Evolutionary conservation across 495 filamentous ascomycete genomes (phyloP), one percentile per base, ranked within the genome.

Genomic region (Penicillium ochrochloron): DNA sequence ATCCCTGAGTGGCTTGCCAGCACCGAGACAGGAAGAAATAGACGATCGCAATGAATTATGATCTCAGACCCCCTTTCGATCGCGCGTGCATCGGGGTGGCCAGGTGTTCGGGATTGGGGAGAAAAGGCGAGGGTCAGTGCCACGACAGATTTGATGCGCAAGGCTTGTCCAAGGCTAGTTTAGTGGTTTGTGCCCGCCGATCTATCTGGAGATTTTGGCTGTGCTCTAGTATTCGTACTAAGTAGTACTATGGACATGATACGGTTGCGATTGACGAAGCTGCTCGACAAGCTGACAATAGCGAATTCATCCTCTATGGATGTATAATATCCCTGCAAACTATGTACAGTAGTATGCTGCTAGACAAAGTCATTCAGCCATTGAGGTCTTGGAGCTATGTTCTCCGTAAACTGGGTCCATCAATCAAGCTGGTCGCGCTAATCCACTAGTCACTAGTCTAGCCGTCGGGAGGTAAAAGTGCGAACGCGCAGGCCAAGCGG

Each of bases 41-140:
- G 65, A 73, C 70, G 70, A 73, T 70, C 67, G 46, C 31, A 60
- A 60, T 64, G 67, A 72, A 64, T 59, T 37, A 58, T 64, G 70
- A 64, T 62, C 59, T 61, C 62, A 64, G 60, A 39, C 57, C 62
- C 55, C 55, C 39, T 33, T 57, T 23, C 42, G 39, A 50, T 57
- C 44, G 31, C 48, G 56, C 37, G n/a, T 35, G 53, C 29, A 31
- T 42, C 19, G 17, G 34, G 57, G 33, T 29, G 41, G 46, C 35
- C 57, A 12, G 17, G 37, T 23, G 31, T 23, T 61, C 53, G 27
- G 48, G 37, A 57, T 42, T 42, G 15, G 25, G 17, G 34, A 42
- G 39, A 58, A 41, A 41, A 4, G 37, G 39, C 37, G 35, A 29
- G 39, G 27, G 42, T 23, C 60, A 58, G 23, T 39, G 21, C 35